Base-by-base conservation (phyloP, 2,329 filamentous ascomycete genomes). In the Sordariomycetes sp. region DNA sequence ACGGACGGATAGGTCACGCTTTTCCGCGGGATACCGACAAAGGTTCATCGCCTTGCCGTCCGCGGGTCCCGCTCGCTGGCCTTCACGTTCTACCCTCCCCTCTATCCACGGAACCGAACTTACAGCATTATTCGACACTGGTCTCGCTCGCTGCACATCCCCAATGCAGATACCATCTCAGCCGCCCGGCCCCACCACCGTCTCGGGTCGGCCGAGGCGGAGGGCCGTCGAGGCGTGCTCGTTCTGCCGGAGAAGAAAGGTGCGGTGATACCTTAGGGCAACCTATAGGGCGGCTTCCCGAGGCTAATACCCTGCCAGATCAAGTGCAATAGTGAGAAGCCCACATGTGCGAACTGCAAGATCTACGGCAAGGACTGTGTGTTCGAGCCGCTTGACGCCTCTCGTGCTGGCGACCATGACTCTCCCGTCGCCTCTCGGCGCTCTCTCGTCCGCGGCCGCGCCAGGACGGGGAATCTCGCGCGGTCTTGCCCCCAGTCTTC, bases 291-390 rank as follows among this genome's bases (percentile, higher is more conserved):
- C 48, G 28, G 20, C 48, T 43, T 58, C 35, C 50, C 24, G 50
- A 8, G 55, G 22, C 60, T 59, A 53, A 59, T 35, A 3, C 3
- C 24, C 11, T 20, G 22, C n/a, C 37, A 80, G 77, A 73, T 80
- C 66, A 78, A 76, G 62, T 80, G 77, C 64, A 76, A 75, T 59
- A 71, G 71, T 24, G 73, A 74, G 53, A 66, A 69, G 55, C 76
- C 76, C 3, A 65, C 64, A 34, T 79, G 77, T 60, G 69, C 70
- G 35, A 78, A 76, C 62, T 79, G 77, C 63, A 68, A 69, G 59
- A 71, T 69, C 1, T 76, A 79, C 60, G 72, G 70, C 7, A 71
- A 73, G 55, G 71, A 72, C 18, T 79, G 77, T 58, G 66, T 69
- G 40, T 75, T 76, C 59, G 70, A 72, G 50, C 68, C 70, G 12